Conservation (phyloP, 805 yeast genomes). For the Ogataea pignaliae region DNA sequence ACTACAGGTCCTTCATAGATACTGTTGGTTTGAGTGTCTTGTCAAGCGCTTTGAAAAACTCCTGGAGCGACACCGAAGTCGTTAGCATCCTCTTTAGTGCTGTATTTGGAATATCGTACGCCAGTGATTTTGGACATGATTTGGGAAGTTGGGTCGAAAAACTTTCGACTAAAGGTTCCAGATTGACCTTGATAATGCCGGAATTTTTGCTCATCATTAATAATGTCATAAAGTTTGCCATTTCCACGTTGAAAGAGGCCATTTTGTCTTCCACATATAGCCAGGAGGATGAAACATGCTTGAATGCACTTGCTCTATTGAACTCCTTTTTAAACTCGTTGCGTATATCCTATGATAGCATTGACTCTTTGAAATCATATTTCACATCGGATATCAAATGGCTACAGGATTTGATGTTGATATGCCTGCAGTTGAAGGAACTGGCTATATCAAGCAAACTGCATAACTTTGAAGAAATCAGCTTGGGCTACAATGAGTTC, state of each 20-base stretch:
- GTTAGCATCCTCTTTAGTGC: conserved; percentile 39
- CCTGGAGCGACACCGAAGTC: conserved; percentile 47
- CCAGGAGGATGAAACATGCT: neutral
- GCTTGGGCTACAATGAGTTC: neutral
- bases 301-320: neutral
- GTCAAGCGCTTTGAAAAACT: conserved; percentile 38
- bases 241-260: neutral
- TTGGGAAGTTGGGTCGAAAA: conserved; percentile 9
- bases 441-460: neutral
- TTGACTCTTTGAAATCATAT: conserved; percentile 5
- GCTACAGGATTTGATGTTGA: neutral
- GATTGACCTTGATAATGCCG: conserved; percentile 33
- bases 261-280: neutral
- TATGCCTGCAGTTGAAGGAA: conserved; percentile 21
- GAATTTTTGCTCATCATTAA: conserved; percentile 33
- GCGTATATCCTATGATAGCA: conserved; percentile 2
- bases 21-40: conserved; percentile 49
- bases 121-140: conserved; percentile 10
- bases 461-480: neutral
- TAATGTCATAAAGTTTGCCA: conserved; percentile 12
- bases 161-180: conserved; percentile 13
- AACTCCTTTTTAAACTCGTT: conserved; percentile 1
- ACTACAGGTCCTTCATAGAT: conserved; percentile 45
- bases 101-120: conserved; percentile 40
- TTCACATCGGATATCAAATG: conserved; percentile 3